Percentiles rank a stretch among this genome's conserved stretches.
Conservation (phyloP, 2,329 filamentous ascomycete genomes). For the Penicillium sp. region DNA sequence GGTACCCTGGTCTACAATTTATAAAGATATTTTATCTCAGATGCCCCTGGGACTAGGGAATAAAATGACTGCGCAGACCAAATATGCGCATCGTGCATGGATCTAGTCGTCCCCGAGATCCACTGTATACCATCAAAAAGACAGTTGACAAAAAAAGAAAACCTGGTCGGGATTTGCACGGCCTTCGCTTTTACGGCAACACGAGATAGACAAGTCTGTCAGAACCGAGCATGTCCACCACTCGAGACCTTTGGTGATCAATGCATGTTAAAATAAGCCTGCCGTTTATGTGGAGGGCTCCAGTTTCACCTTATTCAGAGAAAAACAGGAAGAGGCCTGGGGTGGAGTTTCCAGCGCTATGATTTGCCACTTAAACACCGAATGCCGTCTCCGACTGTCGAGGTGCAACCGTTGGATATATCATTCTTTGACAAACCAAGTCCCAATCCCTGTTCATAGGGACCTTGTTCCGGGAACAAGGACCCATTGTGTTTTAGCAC, state of each 20-base stretch:
- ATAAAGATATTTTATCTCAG: not conserved
- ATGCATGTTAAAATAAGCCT: not conserved
- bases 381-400: not conserved
- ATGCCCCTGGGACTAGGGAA: conserved; percentile 1
- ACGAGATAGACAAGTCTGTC: not conserved
- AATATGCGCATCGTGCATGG: conserved; percentile 1
- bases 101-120: conserved; percentile 2
- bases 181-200: not conserved
- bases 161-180: not conserved
- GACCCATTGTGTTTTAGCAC: not conserved
- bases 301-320: not conserved
- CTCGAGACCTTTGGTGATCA: not conserved
- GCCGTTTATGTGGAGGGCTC: not conserved
- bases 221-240: not conserved
- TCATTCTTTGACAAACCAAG: not conserved
- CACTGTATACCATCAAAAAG: not conserved
- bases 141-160: not conserved
- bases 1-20: not conserved
- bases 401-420: not conserved
- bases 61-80: not conserved
- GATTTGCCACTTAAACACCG: not conserved
- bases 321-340: not conserved
- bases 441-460: not conserved
- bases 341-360: not conserved
- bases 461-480: not conserved